Evolutionary conservation across 2,329 filamentous ascomycete genomes (phyloP).

Genomic region (Clarireedia paspali): DNA sequence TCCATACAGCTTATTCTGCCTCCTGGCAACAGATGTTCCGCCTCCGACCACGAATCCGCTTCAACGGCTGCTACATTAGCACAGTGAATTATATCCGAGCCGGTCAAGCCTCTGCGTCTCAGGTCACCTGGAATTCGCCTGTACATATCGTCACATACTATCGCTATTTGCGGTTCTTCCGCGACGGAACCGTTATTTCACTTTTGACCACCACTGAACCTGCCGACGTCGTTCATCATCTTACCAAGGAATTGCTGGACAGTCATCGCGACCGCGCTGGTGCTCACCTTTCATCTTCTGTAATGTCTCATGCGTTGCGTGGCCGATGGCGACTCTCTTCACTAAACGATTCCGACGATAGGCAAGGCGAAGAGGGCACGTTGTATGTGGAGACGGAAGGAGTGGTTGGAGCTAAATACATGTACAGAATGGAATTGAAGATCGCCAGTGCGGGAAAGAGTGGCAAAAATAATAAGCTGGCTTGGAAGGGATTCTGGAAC

Average conservation of each 20-base stretch:
- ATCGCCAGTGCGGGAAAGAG: conserved; percentile 57
- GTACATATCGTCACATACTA: conserved; percentile 98
- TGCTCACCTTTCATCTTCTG: conserved; percentile 32
- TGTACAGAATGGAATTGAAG: conserved; percentile 73
- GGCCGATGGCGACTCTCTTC: conserved; percentile 56
- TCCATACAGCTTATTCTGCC: conserved; percentile 34
- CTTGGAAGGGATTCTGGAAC: conserved; percentile 86
- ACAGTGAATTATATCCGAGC: conserved; percentile 91
- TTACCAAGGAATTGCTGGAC: conserved; percentile 62
- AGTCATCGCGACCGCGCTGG: conserved; percentile 18
- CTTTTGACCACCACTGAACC: conserved; percentile 78
- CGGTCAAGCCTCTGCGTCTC: conserved; percentile 64
- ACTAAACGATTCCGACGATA: conserved; percentile 20
- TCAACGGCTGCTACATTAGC: conserved; percentile 93
- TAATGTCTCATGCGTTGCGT: conserved; percentile 61
- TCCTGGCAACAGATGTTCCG: conserved; percentile 70
- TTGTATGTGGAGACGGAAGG: conserved; percentile 84
- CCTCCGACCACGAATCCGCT: conserved; percentile 75
- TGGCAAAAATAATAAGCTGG: conserved; percentile 75
- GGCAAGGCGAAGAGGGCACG: conserved; percentile 51
- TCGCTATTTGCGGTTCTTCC: conserved; percentile 91
- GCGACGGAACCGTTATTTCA: conserved; percentile 76
- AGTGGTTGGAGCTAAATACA: conserved; percentile 65
- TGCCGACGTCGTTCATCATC: conserved; percentile 75
- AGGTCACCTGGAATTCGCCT: conserved; percentile 69